Conservation (phyloP, 2,329 filamentous ascomycete genomes). For the Gnomoniopsis smithogilvyi region DNA sequence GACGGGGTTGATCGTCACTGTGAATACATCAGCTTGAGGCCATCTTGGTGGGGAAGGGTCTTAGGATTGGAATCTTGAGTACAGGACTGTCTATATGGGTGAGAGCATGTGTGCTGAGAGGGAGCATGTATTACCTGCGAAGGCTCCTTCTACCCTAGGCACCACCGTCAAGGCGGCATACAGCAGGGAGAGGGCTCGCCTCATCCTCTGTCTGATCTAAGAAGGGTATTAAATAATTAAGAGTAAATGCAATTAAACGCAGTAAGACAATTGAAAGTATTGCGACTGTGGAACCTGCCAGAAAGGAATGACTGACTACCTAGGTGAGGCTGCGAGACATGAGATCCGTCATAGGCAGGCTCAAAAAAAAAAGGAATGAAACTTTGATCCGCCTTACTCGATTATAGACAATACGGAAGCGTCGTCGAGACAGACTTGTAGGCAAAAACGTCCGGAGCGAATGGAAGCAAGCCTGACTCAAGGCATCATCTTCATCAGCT, state of each 20-base stretch:
- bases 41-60: background rate
- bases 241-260: background rate
- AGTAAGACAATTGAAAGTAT: no score
- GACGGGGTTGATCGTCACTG: conserved; percentile 2
- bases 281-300: background rate
- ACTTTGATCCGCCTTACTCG: no score
- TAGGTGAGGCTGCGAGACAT: no score
- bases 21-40: background rate
- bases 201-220: background rate
- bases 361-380: no score
- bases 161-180: conserved; percentile 8
- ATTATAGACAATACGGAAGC: no score
- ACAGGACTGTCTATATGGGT: no score
- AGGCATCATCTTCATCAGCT: no score
- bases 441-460: no score
- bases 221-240: background rate
- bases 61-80: background rate
- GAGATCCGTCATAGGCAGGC: no score
- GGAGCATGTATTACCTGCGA: background rate
- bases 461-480: no score
- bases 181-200: conserved; percentile 7
- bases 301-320: no score
- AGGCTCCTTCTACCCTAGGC: background rate
- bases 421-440: no score
- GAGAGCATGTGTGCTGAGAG: background rate